Evolutionary conservation across 2,329 filamentous ascomycete species (phyloP).

Genomic region (Aspergillus ochraceus): DNA sequence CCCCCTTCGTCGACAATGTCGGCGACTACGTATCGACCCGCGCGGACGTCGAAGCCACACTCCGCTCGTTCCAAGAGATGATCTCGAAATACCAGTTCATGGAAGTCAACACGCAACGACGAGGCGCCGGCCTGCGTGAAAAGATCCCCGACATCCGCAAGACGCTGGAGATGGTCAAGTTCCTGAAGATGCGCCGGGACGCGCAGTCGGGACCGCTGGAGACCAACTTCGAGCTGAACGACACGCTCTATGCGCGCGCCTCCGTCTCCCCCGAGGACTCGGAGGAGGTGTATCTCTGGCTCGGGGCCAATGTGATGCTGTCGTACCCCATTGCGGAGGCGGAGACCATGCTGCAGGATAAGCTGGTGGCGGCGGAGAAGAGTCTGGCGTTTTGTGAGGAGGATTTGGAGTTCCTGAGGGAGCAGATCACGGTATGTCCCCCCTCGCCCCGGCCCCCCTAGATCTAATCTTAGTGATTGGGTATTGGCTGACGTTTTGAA

Average conservation of each 20-base stretch:
- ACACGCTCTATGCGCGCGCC: conserved; percentile 90
- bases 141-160: conserved; percentile 98
- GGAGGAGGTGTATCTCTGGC: conserved; percentile 92
- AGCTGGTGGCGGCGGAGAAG: conserved; percentile 74
- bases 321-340: conserved; percentile 90
- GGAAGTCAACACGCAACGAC: conserved; percentile 87
- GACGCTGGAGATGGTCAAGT: conserved; percentile 87
- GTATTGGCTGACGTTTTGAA: conserved; percentile 7
- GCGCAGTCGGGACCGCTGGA: conserved; percentile 62
- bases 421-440: conserved; percentile 83
- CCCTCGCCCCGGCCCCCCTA: background rate
- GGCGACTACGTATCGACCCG: conserved; percentile 47
- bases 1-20: conserved; percentile 50
- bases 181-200: conserved; percentile 75
- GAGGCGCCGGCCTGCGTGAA: conserved; percentile 78
- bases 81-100: conserved; percentile 98
- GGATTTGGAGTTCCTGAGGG: conserved; percentile 89
- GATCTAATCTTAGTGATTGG: background rate
- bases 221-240: conserved; percentile 94
- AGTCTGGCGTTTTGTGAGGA: conserved; percentile 89
- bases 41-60: conserved; percentile 47
- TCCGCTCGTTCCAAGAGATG: conserved; percentile 49
- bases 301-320: conserved; percentile 98
- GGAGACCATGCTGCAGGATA: conserved; percentile 72
- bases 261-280: conserved; percentile 69